phyloP scores from a whole-genome alignment of 208 protist species.

The Leishmania lainsoni region DNA sequence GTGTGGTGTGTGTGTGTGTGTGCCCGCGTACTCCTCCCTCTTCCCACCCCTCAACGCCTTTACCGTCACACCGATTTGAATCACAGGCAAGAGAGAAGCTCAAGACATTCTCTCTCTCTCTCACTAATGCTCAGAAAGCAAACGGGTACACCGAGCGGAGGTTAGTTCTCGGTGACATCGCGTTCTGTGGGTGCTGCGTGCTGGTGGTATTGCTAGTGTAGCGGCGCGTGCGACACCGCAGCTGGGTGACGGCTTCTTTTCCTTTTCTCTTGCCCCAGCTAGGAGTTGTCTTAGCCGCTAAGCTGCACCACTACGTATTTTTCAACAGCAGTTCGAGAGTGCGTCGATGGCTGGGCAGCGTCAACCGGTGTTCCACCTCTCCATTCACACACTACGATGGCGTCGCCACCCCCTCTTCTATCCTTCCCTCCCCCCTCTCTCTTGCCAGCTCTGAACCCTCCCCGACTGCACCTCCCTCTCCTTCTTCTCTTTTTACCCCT shows the following conservation, averaged over 20 bases:
- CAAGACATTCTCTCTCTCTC: too few species aligned
- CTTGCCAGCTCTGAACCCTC: background rate
- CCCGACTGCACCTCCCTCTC: background rate
- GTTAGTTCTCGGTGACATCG: background rate
- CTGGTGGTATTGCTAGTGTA: background rate
- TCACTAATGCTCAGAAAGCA: too few species aligned
- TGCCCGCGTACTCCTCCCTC: background rate
- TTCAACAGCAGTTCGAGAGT: background rate
- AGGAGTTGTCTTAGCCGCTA: background rate
- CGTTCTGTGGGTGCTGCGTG: background rate
- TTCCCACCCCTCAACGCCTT: background rate
- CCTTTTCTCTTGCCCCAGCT: background rate
- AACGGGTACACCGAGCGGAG: background rate
- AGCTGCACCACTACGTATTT: background rate
- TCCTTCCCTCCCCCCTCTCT: background rate
- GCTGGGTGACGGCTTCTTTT: background rate
- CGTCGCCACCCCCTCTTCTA: background rate
- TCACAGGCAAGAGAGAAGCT: too few species aligned
- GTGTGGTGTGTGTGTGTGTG: background rate
- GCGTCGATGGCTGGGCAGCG: background rate
- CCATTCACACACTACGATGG: background rate
- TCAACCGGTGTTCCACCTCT: background rate
- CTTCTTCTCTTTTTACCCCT: background rate
- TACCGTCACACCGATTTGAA: background rate
- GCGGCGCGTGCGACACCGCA: background rate